A percentile compares a stretch with the other conserved stretches of the same genome.
These are phyloP conservation scores for Talaromyces adpressus DNA, from an alignment of 495 filamentous ascomycete species.

Conservation along the genomic window DNA sequence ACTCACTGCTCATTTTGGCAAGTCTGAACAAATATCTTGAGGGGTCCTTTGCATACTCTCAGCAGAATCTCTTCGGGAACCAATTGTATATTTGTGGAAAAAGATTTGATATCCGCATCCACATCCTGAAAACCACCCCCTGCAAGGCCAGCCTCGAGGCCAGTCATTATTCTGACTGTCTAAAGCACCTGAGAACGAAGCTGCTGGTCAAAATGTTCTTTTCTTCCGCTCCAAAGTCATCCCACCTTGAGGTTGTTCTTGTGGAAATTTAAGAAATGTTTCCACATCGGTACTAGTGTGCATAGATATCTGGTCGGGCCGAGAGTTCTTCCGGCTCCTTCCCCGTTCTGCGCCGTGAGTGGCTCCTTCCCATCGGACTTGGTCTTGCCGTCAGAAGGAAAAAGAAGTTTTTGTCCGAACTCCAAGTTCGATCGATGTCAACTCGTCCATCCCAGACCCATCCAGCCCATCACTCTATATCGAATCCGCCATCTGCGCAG, in stretches of 20 bases:
- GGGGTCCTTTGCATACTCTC: slow-evolving; percentile 31
- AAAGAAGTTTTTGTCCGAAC: slow-evolving; percentile 6
- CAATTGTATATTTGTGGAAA: slow-evolving; percentile 31
- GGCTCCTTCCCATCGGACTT: not conserved
- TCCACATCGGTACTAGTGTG: slow-evolving; percentile 7
- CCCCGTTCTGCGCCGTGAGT: not conserved
- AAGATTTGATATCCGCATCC: slow-evolving; percentile 27
- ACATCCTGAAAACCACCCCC: not conserved
- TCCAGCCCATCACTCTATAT: not conserved
- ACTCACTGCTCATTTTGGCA: slow-evolving; percentile 32
- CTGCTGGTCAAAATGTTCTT: not conserved
- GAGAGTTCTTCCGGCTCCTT: slow-evolving; percentile 6
- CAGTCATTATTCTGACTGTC: not conserved
- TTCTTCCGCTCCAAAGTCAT: not conserved
- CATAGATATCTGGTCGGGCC: not conserved
- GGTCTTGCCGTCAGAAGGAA: not conserved
- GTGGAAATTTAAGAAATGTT: slow-evolving; percentile 9
- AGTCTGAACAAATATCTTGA: slow-evolving; percentile 28
- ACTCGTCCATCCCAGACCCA: not conserved
- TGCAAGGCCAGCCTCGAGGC: not conserved
- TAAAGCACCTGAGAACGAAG: not conserved
- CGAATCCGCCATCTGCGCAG: not conserved
- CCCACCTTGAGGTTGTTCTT: not conserved
- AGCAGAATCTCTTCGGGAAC: slow-evolving; percentile 29
- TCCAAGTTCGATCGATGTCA: not conserved